Conservation (phyloP, 805 yeast genomes). For the Clavispora asparagi region DNA sequence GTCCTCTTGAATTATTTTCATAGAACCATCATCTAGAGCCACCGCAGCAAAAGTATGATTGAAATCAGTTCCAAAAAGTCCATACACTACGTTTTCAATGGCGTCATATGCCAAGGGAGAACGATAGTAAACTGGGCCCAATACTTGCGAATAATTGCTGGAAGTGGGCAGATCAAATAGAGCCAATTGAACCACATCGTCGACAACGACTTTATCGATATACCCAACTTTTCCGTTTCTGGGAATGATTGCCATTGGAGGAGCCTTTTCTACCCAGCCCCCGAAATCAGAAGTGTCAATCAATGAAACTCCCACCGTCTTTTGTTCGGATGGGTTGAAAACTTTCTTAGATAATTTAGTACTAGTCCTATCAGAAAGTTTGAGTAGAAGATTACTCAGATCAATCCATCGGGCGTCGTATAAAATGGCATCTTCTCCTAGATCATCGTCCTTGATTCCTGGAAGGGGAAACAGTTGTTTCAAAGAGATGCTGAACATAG, state of each 20-base stretch:
- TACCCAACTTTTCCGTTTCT: constrained; percentile 8
- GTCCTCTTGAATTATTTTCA: constrained; percentile 2
- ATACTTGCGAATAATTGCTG: constrained; percentile 8
- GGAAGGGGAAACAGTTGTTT: constrained; percentile 19
- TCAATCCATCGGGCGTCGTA: constrained; percentile 21
- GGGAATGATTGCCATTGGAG: constrained; percentile 10
- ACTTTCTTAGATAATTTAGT: constrained; percentile 12
- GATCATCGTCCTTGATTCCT: constrained; percentile 3
- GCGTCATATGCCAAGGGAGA: constrained; percentile 15
- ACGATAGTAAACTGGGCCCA: constrained; percentile 14
- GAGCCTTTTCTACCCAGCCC: constrained; percentile 22
- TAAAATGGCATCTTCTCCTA: constrained; percentile 14
- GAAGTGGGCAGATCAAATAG: constrained; percentile 14
- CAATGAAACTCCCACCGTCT: constrained; percentile 2
- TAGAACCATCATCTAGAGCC: not conserved
- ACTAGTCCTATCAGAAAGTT: constrained; percentile 20
- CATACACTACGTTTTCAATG: constrained; percentile 13
- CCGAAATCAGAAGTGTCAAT: constrained; percentile 10
- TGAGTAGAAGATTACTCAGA: constrained; percentile 10
- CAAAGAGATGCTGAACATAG: constrained; percentile 28
- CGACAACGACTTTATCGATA: constrained; percentile 19
- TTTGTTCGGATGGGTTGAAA: constrained; percentile 3
- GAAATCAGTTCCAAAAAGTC: constrained; percentile 12
- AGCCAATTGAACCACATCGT: constrained; percentile 15
- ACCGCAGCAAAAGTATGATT: constrained; percentile 8